Evolutionary conservation across 139 green algal species (phyloP).

Genomic region (Haematococcus lacustris): DNA sequence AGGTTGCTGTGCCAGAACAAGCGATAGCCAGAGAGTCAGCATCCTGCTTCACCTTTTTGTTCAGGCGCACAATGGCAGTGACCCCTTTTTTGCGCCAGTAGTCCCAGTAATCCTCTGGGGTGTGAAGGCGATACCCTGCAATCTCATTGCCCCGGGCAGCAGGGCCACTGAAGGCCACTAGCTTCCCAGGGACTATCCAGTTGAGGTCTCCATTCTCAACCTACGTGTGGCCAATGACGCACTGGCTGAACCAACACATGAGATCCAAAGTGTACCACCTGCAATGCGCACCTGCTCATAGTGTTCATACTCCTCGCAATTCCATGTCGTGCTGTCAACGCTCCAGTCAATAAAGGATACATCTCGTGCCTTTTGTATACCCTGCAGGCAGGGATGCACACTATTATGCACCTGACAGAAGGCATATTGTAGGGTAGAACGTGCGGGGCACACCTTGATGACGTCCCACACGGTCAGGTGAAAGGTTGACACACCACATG

Average conservation of each 20-base stretch:
- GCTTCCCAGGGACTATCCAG: constrained; percentile 88
- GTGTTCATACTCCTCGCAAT: constrained; percentile 83
- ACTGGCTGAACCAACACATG: not conserved
- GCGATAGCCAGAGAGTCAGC: not conserved
- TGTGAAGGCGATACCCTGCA: constrained; percentile 60
- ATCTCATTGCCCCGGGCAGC: constrained; percentile 52
- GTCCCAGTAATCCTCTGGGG: constrained; percentile 81
- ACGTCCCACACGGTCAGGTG: constrained; percentile 70
- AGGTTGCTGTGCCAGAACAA: too few relatives aligned
- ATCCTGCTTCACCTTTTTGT: constrained; percentile 83
- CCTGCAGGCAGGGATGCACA: constrained; percentile 21
- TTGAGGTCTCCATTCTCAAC: constrained; percentile 87
- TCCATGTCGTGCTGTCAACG: constrained; percentile 42
- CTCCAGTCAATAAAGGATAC: constrained; percentile 77
- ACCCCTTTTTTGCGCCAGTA: constrained; percentile 68
- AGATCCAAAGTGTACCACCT: too few relatives aligned
- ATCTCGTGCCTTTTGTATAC: constrained; percentile 64
- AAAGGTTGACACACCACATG: constrained; percentile 69
- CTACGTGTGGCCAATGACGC: too few relatives aligned
- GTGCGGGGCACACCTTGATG: constrained; percentile 44
- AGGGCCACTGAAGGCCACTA: constrained; percentile 82
- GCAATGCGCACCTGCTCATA: constrained; percentile 81
- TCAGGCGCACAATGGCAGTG: constrained; percentile 74
- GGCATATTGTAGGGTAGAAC: too few relatives aligned
- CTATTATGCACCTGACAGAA: too few relatives aligned